Percentiles rank a stretch among this genome's conserved stretches.
Conservation (phyloP, 1,284 basidiomycete genomes). For the Heterobasidion parviporum region DNA sequence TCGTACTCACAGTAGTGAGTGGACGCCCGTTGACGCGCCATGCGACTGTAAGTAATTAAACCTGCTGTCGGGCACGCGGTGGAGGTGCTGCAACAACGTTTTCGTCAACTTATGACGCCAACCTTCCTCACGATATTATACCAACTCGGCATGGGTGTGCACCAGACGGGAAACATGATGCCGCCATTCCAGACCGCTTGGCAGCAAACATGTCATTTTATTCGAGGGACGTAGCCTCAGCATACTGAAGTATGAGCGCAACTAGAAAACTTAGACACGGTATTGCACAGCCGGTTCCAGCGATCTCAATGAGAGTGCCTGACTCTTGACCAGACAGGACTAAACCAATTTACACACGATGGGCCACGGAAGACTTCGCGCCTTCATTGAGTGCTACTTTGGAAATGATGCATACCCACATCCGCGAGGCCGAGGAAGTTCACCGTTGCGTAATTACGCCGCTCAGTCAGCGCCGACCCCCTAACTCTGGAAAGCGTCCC, state of each 20-base stretch:
- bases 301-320: not conserved
- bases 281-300: not conserved
- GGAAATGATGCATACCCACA: not conserved
- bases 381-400: not conserved
- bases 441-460: not conserved
- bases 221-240: not conserved
- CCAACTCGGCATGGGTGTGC: not conserved
- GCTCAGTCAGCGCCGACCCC: not conserved
- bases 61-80: not conserved
- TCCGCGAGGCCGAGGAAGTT: not conserved
- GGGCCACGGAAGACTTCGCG: not conserved
- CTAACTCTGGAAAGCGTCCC: no score
- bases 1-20: not conserved
- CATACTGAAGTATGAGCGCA: not conserved
- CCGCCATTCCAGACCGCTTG: not conserved
- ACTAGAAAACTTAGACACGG: not conserved
- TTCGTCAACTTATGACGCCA: not conserved
- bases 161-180: not conserved
- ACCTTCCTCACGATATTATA: not conserved
- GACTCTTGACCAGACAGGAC: not conserved
- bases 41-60: not conserved
- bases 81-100: not conserved
- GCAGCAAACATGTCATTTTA: no score
- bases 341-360: not conserved
- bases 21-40: not conserved